Evolutionary conservation across 805 yeast species (phyloP).

Genomic region (Hanseniaspora hatyaiensis): DNA sequence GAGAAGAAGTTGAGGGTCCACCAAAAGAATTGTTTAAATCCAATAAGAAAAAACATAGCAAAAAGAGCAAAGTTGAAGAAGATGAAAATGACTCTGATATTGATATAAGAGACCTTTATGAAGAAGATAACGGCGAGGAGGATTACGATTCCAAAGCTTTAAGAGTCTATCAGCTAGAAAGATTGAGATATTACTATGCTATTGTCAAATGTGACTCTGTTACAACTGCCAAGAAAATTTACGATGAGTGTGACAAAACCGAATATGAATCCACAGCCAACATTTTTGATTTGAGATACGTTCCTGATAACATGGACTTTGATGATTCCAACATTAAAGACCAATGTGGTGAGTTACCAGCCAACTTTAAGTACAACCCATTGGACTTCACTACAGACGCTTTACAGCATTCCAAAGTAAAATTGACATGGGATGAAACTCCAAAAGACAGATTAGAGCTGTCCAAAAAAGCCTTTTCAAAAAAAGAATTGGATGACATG

Average conservation of each 20-base stretch:
- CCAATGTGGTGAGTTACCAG: conserved; percentile 57
- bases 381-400: conserved; percentile 81
- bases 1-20: conserved; percentile 87
- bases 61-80: conserved; percentile 28
- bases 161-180: conserved; percentile 82
- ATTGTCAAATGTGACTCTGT: conserved; percentile 72
- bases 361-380: conserved; percentile 55
- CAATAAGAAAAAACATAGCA: conserved; percentile 31
- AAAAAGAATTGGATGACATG: conserved; percentile 78
- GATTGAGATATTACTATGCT: conserved; percentile 87
- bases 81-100: conserved; percentile 42
- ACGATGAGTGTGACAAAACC: conserved; percentile 82
- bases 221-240: conserved; percentile 59
- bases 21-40: conserved; percentile 66
- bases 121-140: conserved; percentile 69
- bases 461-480: conserved; percentile 71
- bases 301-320: conserved; percentile 87
- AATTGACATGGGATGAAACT: conserved; percentile 96
- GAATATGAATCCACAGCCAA: conserved; percentile 95
- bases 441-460: conserved; percentile 76
- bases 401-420: conserved; percentile 88
- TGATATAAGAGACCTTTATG: conserved; percentile 59
- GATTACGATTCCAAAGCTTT: conserved; percentile 77
- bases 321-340: conserved; percentile 62
- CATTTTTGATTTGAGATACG: conserved; percentile 78